Evolutionary conservation across 2,329 filamentous ascomycete genomes (phyloP).

Genomic region (Phialocephala subalpina): DNA sequence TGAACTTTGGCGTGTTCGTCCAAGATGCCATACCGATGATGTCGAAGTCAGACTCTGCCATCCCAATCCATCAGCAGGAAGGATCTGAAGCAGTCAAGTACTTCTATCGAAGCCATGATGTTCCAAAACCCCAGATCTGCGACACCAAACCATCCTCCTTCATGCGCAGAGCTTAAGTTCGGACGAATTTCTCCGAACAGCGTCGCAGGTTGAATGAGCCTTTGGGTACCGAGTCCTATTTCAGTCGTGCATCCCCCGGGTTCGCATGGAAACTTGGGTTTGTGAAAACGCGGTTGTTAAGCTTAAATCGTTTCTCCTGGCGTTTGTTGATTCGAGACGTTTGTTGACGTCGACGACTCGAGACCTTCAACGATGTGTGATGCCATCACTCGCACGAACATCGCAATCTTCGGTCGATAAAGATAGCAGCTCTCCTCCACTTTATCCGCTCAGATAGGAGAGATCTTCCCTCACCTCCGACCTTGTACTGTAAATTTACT

Average conservation of each 20-base stretch:
- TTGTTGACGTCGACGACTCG: not conserved
- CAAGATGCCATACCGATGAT: constrained; percentile 7
- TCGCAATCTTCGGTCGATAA: constrained; percentile 6
- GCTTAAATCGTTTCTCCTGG: constrained; percentile 3
- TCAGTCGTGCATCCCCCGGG: not conserved
- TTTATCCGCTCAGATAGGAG: constrained; percentile 3
- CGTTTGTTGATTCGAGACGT: constrained; percentile 6
- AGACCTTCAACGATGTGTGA: not conserved
- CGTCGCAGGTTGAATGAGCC: constrained; percentile 4
- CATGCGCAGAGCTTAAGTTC: constrained; percentile 10
- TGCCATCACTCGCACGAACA: not conserved
- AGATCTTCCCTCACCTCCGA: not conserved
- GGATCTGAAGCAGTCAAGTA: constrained; percentile 11
- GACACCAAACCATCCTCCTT: constrained; percentile 14
- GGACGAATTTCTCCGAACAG: not conserved
- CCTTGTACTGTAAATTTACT: no score
- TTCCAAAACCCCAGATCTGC: constrained; percentile 10
- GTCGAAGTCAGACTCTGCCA: constrained; percentile 7
- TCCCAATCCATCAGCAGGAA: constrained; percentile 10
- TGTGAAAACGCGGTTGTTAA: not conserved
- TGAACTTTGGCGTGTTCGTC: constrained; percentile 2
- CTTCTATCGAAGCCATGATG: not conserved
- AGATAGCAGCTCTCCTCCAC: not conserved
- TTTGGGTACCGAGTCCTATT: constrained; percentile 8
- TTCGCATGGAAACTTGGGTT: not conserved